Evolutionary conservation across 148 eudicot genomes (phyloP), one percentile per base, ranked within the genome.

Genomic region (Vaccinium macrocarpon): DNA sequence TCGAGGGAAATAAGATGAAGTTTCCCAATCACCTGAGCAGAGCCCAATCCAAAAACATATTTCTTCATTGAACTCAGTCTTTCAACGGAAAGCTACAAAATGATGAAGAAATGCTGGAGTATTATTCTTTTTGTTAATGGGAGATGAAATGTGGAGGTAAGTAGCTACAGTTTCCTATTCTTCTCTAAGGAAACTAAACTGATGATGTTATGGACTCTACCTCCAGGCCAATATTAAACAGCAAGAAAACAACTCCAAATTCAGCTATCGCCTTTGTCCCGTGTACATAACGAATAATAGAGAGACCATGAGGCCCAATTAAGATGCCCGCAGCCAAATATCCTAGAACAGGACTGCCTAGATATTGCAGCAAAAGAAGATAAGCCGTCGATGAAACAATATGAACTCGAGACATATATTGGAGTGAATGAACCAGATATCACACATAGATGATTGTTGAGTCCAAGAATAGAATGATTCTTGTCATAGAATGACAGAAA

Each of bases 61-160:
- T 97, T 97, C 97, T 97, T 97, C 99, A 97, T 97, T 88, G 99
- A 97, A 89, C 99, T 97, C 68, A 97, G 88, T 86, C 99, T 92
- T 93, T 97, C 99, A 87, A 97, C 97, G 76, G 98, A 97, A 79
- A 97, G 99, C 99, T 97, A 95, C 78, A 87, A 84, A 80, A 71
- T 79, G 49, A 76, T 64, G 81, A 85, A 53, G 71, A 86, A n/a
- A n/a, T 50, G 46, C 70, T 84, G 51, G 62, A 80, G 38, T 59
- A 27, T 27, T 12, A 68, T 68, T 68, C 14, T 16, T 42, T 84
- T 83, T 42, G 19, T 70, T 68, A 57, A 27, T 71, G 62, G 19
- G 75, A 68, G 75, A 80, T 81, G 7, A 11, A 81, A 38, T 61
- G 64, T 53, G 66, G 81, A 51, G 59, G 7, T 13, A 68, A 27